Evolutionary conservation across 805 yeast species (phyloP).

Genomic region (Metschnikowia corniflorae): DNA sequence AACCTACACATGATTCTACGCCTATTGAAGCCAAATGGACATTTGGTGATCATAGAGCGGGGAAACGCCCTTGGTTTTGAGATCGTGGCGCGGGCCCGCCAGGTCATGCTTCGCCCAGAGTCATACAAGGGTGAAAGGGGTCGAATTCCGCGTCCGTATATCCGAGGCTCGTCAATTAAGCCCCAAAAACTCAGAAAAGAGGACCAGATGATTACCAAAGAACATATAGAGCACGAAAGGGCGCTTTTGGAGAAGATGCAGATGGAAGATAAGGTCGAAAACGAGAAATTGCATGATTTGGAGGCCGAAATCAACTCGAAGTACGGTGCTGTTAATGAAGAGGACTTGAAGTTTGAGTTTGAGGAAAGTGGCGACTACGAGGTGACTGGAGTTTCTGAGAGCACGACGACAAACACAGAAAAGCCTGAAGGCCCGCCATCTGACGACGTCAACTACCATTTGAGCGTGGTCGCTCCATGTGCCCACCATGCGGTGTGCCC

Average conservation of each 20-base stretch:
- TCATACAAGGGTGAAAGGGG: conserved; percentile 50
- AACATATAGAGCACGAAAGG: conserved; percentile 31
- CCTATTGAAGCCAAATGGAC: conserved; percentile 73
- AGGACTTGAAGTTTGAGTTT: conserved; percentile 47
- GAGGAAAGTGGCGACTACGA: conserved; percentile 35
- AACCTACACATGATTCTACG: conserved; percentile 56
- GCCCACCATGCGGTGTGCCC: conserved; percentile 87
- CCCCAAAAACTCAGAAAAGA: conserved; percentile 36
- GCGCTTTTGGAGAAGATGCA: conserved; percentile 28
- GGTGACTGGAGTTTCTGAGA: conserved; percentile 20
- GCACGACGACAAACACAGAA: background rate
- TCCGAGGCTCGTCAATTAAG: conserved; percentile 45
- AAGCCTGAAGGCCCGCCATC: background rate
- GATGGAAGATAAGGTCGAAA: conserved; percentile 18
- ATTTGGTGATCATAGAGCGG: conserved; percentile 74
- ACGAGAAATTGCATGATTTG: conserved; percentile 6
- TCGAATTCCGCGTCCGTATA: conserved; percentile 68
- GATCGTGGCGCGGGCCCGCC: conserved; percentile 84
- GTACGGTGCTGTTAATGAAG: conserved; percentile 40
- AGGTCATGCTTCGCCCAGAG: conserved; percentile 85
- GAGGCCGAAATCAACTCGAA: conserved; percentile 29
- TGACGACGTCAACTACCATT: conserved; percentile 41
- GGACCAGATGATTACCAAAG: conserved; percentile 35
- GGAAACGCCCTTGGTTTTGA: conserved; percentile 92
- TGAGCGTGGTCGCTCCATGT: conserved; percentile 83